These are phyloP conservation scores for Porogramme epimiltina DNA, from an alignment of 1,284 basidiomycete genomes.

Conservation along the genomic window DNA sequence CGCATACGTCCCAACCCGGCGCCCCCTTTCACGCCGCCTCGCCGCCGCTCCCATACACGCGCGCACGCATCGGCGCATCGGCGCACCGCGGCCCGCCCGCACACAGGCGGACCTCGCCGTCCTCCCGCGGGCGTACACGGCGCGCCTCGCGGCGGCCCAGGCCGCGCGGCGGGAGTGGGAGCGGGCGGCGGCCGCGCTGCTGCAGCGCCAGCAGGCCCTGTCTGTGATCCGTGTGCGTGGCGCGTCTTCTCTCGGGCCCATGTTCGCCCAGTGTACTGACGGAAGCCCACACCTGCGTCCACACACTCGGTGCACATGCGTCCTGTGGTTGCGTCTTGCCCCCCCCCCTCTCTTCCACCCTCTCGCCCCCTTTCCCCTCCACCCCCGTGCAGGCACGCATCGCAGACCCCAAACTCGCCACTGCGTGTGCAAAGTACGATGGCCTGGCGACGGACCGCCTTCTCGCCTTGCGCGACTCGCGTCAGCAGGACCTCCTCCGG, in stretches of 20 bases:
- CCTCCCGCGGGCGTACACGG: constrained; percentile 23
- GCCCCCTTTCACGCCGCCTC: neutral
- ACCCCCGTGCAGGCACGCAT: constrained; percentile 17
- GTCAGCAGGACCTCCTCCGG: constrained; percentile 33
- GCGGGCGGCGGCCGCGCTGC: constrained; percentile 26
- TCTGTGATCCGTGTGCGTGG: constrained; percentile 24
- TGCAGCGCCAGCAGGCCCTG: constrained; percentile 23
- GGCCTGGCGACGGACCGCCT: constrained; percentile 37
- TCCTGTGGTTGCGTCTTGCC: neutral
- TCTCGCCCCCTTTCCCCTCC: no score
- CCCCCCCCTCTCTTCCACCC: no score
- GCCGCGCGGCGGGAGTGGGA: constrained; percentile 29
- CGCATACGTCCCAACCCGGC: no score
- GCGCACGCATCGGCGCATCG: neutral
- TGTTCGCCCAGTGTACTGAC: neutral
- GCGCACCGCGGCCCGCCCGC: neutral
- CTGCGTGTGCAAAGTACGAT: constrained; percentile 32
- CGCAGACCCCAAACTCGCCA: constrained; percentile 14
- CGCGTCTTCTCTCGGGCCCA: neutral
- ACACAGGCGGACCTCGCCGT: constrained; percentile 8
- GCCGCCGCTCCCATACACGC: no score
- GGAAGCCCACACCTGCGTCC: neutral
- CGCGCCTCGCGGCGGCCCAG: constrained; percentile 23
- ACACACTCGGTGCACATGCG: neutral
- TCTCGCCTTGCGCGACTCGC: constrained; percentile 36